Conservation (phyloP, 2,329 filamentous ascomycete species). For the Juglanconis juglandina region DNA sequence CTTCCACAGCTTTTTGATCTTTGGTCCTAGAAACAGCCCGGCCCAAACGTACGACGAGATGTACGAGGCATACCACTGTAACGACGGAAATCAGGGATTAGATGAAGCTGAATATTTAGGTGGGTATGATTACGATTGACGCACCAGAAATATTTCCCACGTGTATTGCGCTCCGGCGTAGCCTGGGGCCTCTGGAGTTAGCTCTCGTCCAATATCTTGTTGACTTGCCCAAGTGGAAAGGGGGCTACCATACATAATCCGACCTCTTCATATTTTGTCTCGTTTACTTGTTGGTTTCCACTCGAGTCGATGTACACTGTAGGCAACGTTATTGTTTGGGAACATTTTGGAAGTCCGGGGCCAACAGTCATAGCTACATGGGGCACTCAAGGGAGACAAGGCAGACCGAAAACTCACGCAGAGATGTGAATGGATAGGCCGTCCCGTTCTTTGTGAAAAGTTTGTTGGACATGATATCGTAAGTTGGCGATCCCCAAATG, state of each 20-base stretch:
- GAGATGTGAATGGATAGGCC: conserved; percentile 14
- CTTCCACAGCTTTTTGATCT: conserved; percentile 13
- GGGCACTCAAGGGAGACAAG: not conserved
- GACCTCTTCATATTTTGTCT: conserved; percentile 20
- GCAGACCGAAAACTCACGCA: not conserved
- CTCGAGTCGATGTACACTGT: conserved; percentile 9
- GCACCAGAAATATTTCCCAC: conserved; percentile 21
- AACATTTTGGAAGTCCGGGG: not conserved
- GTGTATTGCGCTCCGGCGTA: conserved; percentile 20
- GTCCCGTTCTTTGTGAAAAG: conserved; percentile 21
- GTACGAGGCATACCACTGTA: conserved; percentile 14
- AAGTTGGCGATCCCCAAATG: conserved; percentile 20
- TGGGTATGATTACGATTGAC: not conserved
- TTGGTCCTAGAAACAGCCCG: conserved; percentile 11
- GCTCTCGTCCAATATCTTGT: not conserved
- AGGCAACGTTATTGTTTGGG: not conserved
- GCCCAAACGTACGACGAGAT: conserved; percentile 15
- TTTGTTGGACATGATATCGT: conserved; percentile 21
- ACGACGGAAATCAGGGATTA: not conserved
- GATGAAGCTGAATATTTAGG: not conserved
- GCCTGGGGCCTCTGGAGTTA: not conserved
- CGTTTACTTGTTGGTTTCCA: conserved; percentile 17
- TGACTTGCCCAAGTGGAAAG: not conserved
- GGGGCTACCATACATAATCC: conserved; percentile 10
- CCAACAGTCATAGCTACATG: not conserved